phyloP scores from a whole-genome alignment of 169 alveolate genomes.

The Plasmodium berghei region DNA sequence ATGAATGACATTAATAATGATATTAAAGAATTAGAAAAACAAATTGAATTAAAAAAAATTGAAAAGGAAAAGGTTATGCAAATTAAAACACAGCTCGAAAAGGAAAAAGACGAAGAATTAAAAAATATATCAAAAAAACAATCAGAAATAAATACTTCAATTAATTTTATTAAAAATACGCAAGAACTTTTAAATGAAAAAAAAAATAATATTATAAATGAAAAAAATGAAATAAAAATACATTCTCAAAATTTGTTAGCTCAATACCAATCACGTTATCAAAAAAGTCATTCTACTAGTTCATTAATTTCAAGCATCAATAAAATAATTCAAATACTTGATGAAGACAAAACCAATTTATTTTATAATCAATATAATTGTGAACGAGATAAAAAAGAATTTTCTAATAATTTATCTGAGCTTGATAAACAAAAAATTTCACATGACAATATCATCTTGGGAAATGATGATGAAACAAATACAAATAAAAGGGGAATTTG shows the following conservation, averaged over 20 bases:
- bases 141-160: conserved; percentile 27
- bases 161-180: conserved; percentile 35
- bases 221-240: conserved; percentile 24
- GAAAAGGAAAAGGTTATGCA: conserved; percentile 18
- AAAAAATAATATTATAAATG: conserved; percentile 1
- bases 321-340: not conserved
- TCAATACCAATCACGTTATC: conserved; percentile 7
- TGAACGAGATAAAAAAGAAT: too few species aligned
- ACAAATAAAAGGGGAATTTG: too few species aligned
- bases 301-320: not conserved
- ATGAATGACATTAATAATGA: conserved; percentile 19
- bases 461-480: too few species aligned
- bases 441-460: too few species aligned
- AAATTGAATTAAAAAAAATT: conserved; percentile 17
- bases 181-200: conserved; percentile 12
- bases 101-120: conserved; percentile 28
- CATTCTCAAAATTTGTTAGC: conserved; percentile 1
- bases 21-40: conserved; percentile 40
- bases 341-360: not conserved
- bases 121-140: conserved; percentile 1
- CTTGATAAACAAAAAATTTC: too few species aligned
- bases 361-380: too few species aligned
- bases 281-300: conserved; percentile 6
- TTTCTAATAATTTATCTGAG: too few species aligned
- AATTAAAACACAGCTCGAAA: conserved; percentile 8